These are phyloP conservation scores for Mimosa pudica DNA, from an alignment of 306 rosid genomes.

Conservation along the genomic window DNA sequence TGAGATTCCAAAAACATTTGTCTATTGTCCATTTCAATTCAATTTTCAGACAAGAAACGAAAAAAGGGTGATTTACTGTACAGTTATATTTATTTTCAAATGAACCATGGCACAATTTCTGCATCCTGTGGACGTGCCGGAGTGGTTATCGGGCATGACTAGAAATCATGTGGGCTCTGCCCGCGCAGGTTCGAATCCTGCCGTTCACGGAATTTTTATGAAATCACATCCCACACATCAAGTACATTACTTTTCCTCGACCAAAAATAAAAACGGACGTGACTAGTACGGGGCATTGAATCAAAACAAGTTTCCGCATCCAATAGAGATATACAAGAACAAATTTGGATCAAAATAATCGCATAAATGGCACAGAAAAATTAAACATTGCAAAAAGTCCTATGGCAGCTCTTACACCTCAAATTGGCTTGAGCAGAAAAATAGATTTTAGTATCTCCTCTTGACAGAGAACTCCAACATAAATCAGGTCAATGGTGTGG, in stretches of 20 bases:
- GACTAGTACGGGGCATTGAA: not conserved
- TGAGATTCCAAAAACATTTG: no score
- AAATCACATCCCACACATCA: no score
- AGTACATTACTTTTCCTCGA: no score
- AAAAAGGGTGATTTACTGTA: no score
- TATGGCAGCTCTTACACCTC: not conserved
- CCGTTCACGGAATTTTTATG: not conserved
- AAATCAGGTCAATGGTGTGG: not conserved
- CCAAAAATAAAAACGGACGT: no score
- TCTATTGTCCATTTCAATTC: no score
- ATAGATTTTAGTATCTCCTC: not conserved
- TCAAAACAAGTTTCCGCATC: not conserved
- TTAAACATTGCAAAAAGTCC: not conserved
- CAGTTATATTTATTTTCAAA: no score
- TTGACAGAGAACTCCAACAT: not conserved
- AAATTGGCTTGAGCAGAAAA: not conserved
- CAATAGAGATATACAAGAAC: not conserved
- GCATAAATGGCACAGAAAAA: not conserved
- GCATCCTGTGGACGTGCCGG: not conserved
- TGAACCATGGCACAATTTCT: no score
- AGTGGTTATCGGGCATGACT: slow-evolving; percentile 24
- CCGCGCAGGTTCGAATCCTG: slow-evolving; percentile 25
- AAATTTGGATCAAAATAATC: not conserved
- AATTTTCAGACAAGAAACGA: no score
- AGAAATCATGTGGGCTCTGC: slow-evolving; percentile 27